A percentile compares a stretch with the other conserved stretches of the same genome.
These are phyloP conservation scores for Serendipita indica DNA, from an alignment of 768 basidiomycete genomes.

Conservation along the genomic window DNA sequence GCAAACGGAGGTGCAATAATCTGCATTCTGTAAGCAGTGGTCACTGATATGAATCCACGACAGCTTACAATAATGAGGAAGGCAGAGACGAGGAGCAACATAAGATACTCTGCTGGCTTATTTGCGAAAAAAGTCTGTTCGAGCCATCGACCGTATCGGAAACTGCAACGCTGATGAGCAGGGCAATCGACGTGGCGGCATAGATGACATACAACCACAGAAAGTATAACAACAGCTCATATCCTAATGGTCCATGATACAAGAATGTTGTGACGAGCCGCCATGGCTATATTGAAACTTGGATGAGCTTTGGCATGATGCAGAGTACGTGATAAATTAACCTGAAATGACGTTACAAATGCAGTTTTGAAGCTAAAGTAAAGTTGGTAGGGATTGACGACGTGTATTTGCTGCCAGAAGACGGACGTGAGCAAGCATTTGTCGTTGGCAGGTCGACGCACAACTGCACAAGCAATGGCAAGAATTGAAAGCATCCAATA, in stretches of 20 bases:
- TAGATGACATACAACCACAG: constrained; percentile 80
- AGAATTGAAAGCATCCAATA: constrained; percentile 72
- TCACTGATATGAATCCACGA: neutral
- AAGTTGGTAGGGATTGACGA: constrained; percentile 78
- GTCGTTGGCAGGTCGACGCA: constrained; percentile 31
- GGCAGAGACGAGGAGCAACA: constrained; percentile 76
- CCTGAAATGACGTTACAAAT: constrained; percentile 34
- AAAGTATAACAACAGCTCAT: constrained; percentile 92
- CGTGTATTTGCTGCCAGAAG: constrained; percentile 83
- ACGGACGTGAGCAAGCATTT: too few relatives aligned
- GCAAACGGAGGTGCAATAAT: constrained; percentile 76
- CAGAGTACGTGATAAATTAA: neutral
- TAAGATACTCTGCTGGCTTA: constrained; percentile 84
- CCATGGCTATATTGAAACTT: constrained; percentile 51
- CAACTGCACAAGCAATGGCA: constrained; percentile 70
- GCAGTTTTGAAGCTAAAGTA: constrained; percentile 85
- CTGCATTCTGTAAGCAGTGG: constrained; percentile 25
- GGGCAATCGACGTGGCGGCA: neutral
- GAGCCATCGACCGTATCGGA: constrained; percentile 92
- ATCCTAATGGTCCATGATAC: constrained; percentile 84
- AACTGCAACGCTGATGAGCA: constrained; percentile 34
- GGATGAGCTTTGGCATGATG: neutral
- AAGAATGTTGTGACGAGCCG: constrained; percentile 81
- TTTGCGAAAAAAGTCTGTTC: constrained; percentile 95
- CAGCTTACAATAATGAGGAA: constrained; percentile 66